Percentiles rank a stretch among this genome's conserved stretches.
These are phyloP conservation scores for Zoysia japonica DNA, from an alignment of 176 grass and related monocot genomes.

Conservation along the genomic window DNA sequence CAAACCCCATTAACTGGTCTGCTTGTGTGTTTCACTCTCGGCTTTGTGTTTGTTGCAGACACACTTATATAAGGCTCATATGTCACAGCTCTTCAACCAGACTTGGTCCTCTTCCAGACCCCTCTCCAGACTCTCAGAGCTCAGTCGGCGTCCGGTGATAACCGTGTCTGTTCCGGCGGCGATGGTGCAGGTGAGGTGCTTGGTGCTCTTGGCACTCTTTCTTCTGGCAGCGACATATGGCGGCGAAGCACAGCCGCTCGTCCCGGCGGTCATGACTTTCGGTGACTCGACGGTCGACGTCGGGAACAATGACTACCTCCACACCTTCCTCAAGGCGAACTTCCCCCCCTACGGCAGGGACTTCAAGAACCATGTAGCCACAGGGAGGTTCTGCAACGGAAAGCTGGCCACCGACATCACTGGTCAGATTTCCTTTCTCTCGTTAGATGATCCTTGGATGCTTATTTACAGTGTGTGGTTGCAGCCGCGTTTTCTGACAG, in stretches of 20 bases:
- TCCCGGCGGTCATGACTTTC: conserved; percentile 79
- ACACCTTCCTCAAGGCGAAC: conserved; percentile 78
- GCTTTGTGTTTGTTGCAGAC: not conserved
- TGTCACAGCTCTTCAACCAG: not conserved
- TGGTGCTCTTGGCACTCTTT: conserved; percentile 41
- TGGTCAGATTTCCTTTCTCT: conserved; percentile 38
- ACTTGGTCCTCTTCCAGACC: conserved; percentile 24
- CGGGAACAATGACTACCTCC: conserved; percentile 91
- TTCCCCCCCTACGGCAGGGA: conserved; percentile 90
- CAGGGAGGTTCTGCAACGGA: conserved; percentile 97
- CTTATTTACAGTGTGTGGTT: not conserved
- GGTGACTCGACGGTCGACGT: conserved; percentile 88
- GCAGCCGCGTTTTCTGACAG: conserved; percentile 10
- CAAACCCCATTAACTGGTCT: conserved; percentile 28
- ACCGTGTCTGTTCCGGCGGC: not conserved
- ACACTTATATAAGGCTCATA: conserved; percentile 42
- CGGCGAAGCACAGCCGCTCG: conserved; percentile 64
- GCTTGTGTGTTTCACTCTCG: conserved; percentile 2
- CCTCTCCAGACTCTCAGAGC: conserved; percentile 3
- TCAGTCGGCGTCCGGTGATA: not conserved
- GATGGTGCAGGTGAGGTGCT: conserved; percentile 25
- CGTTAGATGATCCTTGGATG: not conserved
- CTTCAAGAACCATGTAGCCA: conserved; percentile 68
- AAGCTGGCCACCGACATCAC: conserved; percentile 91
- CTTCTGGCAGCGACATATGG: conserved; percentile 29